These are phyloP conservation scores for Scleromitrula shiraiana DNA, from an alignment of 2,329 filamentous ascomycete species.

Conservation along the genomic window DNA sequence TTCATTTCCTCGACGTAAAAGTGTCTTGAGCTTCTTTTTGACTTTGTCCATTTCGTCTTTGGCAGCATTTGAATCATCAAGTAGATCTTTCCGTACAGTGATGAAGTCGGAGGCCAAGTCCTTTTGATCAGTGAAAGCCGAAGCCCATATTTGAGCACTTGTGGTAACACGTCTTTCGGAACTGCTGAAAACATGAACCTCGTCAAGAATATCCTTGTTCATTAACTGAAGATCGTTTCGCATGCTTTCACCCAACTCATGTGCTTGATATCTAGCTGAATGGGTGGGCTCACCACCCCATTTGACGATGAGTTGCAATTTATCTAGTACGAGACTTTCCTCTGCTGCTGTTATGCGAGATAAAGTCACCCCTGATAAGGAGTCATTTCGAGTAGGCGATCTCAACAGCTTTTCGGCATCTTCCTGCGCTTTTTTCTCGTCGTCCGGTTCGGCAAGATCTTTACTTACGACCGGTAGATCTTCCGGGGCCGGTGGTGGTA, in stretches of 20 bases:
- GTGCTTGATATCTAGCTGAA: constrained; percentile 89
- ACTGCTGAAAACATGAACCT: constrained; percentile 91
- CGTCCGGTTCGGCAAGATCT: constrained; percentile 1
- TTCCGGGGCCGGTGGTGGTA: neutral
- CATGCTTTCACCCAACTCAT: constrained; percentile 93
- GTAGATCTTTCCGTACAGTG: constrained; percentile 81
- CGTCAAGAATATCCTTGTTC: constrained; percentile 84
- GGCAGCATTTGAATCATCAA: constrained; percentile 96
- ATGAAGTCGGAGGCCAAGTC: constrained; percentile 82
- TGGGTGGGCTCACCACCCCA: constrained; percentile 99
- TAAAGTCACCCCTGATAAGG: constrained; percentile 81
- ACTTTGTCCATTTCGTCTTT: constrained; percentile 99
- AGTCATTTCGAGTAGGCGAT: constrained; percentile 64
- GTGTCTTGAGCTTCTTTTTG: constrained; percentile 96
- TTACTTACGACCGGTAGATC: neutral
- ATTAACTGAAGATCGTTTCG: constrained; percentile 87
- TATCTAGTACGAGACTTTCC: constrained; percentile 88
- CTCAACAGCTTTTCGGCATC: constrained; percentile 25
- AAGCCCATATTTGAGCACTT: constrained; percentile 92
- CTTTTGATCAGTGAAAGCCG: constrained; percentile 79
- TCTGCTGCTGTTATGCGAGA: constrained; percentile 91
- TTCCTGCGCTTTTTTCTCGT: constrained; percentile 8
- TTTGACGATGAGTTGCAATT: constrained; percentile 95
- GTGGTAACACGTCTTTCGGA: constrained; percentile 92
- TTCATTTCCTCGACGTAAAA: constrained; percentile 85